Conservation (phyloP, 768 basidiomycete genomes). For the Lentinula guzmanii region DNA sequence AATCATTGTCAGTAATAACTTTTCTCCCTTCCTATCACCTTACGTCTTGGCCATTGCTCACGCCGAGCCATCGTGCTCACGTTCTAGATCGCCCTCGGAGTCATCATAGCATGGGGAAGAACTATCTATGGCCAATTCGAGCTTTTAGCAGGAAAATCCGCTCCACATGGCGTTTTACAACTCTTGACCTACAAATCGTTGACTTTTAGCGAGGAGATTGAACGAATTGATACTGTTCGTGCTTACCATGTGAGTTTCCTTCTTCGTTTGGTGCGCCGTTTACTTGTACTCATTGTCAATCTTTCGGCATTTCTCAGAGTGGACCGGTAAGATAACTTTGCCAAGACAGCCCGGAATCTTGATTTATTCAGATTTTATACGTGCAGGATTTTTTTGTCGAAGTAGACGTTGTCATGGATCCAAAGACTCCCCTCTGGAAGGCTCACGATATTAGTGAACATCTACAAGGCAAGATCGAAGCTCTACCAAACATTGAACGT, state of each 20-base stretch:
- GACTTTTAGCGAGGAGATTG: slow-evolving; percentile 84
- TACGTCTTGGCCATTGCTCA: slow-evolving; percentile 1
- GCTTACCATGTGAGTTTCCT: slow-evolving; percentile 69
- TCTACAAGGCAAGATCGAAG: slow-evolving; percentile 84
- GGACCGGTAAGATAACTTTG: slow-evolving; percentile 3
- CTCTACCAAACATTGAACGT: slow-evolving; percentile 82
- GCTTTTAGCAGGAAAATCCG: slow-evolving; percentile 86
- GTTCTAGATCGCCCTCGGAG: slow-evolving; percentile 63
- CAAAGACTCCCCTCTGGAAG: slow-evolving; percentile 82
- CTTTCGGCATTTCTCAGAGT: neutral
- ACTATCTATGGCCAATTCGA: slow-evolving; percentile 82
- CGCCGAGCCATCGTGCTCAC: slow-evolving; percentile 2
- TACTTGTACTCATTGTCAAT: neutral
- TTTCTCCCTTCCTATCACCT: slow-evolving; percentile 6
- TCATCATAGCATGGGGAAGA: slow-evolving; percentile 70
- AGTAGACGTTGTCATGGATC: slow-evolving; percentile 90
- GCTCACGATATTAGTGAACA: slow-evolving; percentile 83
- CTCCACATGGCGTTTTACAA: slow-evolving; percentile 85
- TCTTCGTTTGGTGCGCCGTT: neutral
- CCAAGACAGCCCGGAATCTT: neutral
- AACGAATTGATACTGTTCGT: slow-evolving; percentile 84
- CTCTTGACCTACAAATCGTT: slow-evolving; percentile 89
- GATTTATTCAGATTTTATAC: slow-evolving; percentile 1
- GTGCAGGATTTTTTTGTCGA: slow-evolving; percentile 86
- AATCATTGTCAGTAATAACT: slow-evolving; percentile 48